Conservation (phyloP, 2,329 filamentous ascomycete species). For the Diplocarpon mali region DNA sequence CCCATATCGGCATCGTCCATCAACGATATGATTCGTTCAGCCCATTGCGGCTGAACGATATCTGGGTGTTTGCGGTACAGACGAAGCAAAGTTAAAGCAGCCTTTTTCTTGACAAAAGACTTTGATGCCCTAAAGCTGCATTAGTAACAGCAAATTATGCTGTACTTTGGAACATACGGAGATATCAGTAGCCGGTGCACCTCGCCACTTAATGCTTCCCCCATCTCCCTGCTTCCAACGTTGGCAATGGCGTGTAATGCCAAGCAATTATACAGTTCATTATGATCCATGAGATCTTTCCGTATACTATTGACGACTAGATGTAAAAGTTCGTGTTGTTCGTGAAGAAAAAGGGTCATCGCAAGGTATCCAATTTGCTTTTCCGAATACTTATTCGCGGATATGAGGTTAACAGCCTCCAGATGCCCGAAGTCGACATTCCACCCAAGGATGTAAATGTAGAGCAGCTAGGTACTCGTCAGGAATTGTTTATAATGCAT, state of each 20-base stretch:
- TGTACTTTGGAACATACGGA: constrained; percentile 50
- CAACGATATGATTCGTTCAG: constrained; percentile 93
- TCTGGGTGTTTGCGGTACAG: constrained; percentile 89
- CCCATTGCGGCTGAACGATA: constrained; percentile 94
- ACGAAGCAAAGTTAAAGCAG: constrained; percentile 81
- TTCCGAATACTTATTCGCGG: constrained; percentile 93
- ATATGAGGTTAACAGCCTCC: constrained; percentile 95
- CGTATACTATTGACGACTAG: constrained; percentile 97
- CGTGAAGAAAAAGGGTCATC: constrained; percentile 93
- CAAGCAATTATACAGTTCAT: constrained; percentile 95
- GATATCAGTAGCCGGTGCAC: constrained; percentile 92
- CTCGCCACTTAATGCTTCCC: constrained; percentile 81
- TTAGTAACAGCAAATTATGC: constrained; percentile 8
- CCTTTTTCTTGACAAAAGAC: constrained; percentile 98
- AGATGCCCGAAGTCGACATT: constrained; percentile 98
- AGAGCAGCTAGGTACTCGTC: constrained; percentile 50
- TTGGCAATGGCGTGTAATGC: constrained; percentile 97
- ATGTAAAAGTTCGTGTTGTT: constrained; percentile 91
- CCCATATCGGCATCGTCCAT: constrained; percentile 96
- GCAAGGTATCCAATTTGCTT: constrained; percentile 99
- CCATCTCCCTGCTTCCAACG: constrained; percentile 93
- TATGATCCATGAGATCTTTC: constrained; percentile 88
- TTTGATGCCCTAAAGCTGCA: constrained; percentile 57
- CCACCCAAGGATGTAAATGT: constrained; percentile 98
- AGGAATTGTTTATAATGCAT: neutral